These are phyloP conservation scores for Candida hungchunana DNA, from an alignment of 805 yeast species.

Conservation along the genomic window DNA sequence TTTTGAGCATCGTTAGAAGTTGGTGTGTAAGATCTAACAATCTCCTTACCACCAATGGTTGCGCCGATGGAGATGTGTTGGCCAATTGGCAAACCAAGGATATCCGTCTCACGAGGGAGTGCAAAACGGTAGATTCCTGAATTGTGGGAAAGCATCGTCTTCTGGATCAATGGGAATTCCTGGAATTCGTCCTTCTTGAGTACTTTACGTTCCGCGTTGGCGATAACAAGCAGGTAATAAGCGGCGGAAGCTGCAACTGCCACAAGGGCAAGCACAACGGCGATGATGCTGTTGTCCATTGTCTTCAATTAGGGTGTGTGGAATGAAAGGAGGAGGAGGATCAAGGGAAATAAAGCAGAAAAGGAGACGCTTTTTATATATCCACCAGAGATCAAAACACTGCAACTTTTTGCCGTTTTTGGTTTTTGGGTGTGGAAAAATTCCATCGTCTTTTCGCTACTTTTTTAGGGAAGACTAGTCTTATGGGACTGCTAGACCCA, in stretches of 20 bases:
- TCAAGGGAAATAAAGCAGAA: too few relatives aligned
- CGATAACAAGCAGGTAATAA: constrained; percentile 8
- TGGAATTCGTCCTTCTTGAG: constrained; percentile 64
- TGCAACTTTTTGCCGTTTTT: too few relatives aligned
- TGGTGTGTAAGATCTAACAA: constrained; percentile 87
- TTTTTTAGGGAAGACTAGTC: too few relatives aligned
- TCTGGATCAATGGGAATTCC: constrained; percentile 75
- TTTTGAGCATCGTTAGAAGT: constrained; percentile 72
- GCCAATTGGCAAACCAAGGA: constrained; percentile 88
- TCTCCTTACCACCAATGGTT: constrained; percentile 69
- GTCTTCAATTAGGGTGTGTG: background rate
- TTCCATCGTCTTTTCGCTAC: too few relatives aligned
- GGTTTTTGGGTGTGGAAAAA: too few relatives aligned
- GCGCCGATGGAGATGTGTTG: constrained; percentile 87
- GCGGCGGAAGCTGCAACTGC: constrained; percentile 11
- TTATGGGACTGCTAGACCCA: too few relatives aligned
- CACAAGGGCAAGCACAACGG: constrained; percentile 12
- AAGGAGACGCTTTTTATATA: too few relatives aligned
- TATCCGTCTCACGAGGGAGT: constrained; percentile 68
- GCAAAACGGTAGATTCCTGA: constrained; percentile 81
- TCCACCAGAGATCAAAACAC: too few relatives aligned
- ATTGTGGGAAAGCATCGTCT: constrained; percentile 73
- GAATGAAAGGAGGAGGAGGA: too few relatives aligned
- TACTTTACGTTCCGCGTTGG: constrained; percentile 30
- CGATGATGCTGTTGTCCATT: constrained; percentile 5